Conservation (phyloP, 768 basidiomycete genomes). For the Tulasnella sp. region DNA sequence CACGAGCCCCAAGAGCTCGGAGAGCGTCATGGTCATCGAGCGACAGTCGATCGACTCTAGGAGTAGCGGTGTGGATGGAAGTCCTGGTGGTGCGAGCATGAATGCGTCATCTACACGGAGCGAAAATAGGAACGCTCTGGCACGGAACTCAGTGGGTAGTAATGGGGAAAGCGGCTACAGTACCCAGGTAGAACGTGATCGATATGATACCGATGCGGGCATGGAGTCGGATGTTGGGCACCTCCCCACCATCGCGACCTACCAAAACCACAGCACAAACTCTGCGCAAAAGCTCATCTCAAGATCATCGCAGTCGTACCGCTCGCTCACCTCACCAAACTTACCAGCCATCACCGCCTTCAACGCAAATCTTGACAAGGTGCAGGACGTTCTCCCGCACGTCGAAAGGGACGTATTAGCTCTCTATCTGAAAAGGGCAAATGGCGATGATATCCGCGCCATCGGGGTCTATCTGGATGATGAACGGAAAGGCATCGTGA, state of each 20-base stretch:
- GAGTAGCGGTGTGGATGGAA: too few relatives aligned
- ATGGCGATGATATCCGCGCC: constrained; percentile 6
- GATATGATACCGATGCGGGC: not conserved
- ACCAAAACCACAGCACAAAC: not conserved
- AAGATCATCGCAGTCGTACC: constrained; percentile 2
- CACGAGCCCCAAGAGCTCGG: too few relatives aligned
- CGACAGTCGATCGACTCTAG: too few relatives aligned
- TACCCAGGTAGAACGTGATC: too few relatives aligned
- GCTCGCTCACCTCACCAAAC: not conserved
- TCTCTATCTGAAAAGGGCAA: constrained; percentile 5
- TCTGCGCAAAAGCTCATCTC: not conserved
- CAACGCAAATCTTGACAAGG: constrained; percentile 7
- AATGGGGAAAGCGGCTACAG: too few relatives aligned
- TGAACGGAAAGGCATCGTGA: constrained; percentile 8
- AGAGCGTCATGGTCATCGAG: too few relatives aligned
- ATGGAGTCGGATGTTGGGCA: not conserved
- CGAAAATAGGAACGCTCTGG: too few relatives aligned
- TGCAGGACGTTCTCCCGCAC: constrained; percentile 9
- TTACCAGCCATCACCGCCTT: not conserved
- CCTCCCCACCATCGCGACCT: not conserved
- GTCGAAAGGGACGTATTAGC: constrained; percentile 3
- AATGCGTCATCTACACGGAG: too few relatives aligned
- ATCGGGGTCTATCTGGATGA: constrained; percentile 10
- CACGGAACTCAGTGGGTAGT: too few relatives aligned
- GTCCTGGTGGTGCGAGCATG: too few relatives aligned